Base-by-base conservation (phyloP, 768 basidiomycete genomes). In the Cyclocybe aegerita region DNA sequence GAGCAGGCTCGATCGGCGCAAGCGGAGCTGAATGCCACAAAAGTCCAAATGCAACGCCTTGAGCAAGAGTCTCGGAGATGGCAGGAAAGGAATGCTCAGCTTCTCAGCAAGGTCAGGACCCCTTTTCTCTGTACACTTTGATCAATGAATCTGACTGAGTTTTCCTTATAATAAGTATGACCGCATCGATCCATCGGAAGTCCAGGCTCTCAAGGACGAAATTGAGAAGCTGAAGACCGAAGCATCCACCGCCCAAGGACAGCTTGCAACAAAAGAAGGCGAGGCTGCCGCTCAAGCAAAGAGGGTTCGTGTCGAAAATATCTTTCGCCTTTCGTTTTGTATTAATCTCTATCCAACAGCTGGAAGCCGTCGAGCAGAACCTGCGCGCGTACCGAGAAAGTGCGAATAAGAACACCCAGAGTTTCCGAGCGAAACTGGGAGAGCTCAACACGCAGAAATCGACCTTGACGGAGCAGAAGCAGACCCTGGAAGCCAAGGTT, bases 111-210 rank as follows among this genome's bases (percentile, higher is more conserved):
- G 78, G 90, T 88, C 53, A 35, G 67, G 40, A 15, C 29, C 33
- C 29, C 43, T 2, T 15, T 52, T 30, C 23, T 12, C 11, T 23
- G 14, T 23, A 37, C 31, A 37, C 15, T 34, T 45, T 34, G 16
- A 59, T 16, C 44, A 50, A 34, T 30, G 15, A 48, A 32, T 32
- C 34, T 23, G 33, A 39, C 29, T 7, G 4, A 54, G 0, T 15
- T 52, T 37, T 35, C 29, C 30, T 30, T 30, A 3, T 5, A 5
- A 23, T 23, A 53, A 91, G 88, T 93, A 93, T 61, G 90, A 94
- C 58, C 88, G 92, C 39, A 86, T 90, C 57, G 92, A 93, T 63
- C 91, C 92, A 12, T 82, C 86, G 2, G 92, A 94, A 60, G 73
- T 93, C 34, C 88, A 92, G 60, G 75, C 79, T 6, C 75, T 94